Base-by-base conservation (phyloP, 768 basidiomycete species). In the Coprinellus micaceus region DNA sequence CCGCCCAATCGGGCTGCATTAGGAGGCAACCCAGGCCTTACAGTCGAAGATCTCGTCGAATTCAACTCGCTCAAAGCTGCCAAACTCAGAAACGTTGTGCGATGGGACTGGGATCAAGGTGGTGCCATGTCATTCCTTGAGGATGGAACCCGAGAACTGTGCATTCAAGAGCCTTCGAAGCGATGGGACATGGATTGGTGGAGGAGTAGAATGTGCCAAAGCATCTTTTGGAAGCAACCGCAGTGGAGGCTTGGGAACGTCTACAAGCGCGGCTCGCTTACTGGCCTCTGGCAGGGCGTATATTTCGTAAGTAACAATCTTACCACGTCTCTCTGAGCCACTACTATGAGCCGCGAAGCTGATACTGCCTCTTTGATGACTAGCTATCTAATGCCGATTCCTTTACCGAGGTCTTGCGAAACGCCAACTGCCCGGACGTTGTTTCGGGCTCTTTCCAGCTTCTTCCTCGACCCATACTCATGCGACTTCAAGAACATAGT, bases 241-340 rank as follows among this genome's bases (percentile, higher is more conserved):
- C 62, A 56, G 7, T 69, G 67, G 49, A 52, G 60, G 29, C 69
- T 69, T 9, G 73, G 71, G 2, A 60, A 63, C 28, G 66, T 72
- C 21, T 85, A 82, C 65, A 74, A 74, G 2, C 76, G 75, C 0
- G 87, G 86, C 5, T 63, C 73, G 2, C 70, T 87, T 61, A 67
- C 66, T 21, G 86, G 86, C 2, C 69, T 79, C 4, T 88, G 82
- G 84, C 77, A 84, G 57, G 88, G 88, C 3, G 73, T 82, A 19
- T 76, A 86, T 67, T 69, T 83, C 53, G 86, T 88, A 52, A 57
- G 84, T 78, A 7, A 13, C 5, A 21, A n/a, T 37, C 52, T 43
- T 57, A 9, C 55, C 45, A 29, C 45, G 41, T 37, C 7, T 44
- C 36, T 49, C 54, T 54, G 39, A 41, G 29, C 26, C 44, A 19